phyloP scores from a whole-genome alignment of 2,329 filamentous ascomycete species.

The Dryadomyces quercus-mongolicae region DNA sequence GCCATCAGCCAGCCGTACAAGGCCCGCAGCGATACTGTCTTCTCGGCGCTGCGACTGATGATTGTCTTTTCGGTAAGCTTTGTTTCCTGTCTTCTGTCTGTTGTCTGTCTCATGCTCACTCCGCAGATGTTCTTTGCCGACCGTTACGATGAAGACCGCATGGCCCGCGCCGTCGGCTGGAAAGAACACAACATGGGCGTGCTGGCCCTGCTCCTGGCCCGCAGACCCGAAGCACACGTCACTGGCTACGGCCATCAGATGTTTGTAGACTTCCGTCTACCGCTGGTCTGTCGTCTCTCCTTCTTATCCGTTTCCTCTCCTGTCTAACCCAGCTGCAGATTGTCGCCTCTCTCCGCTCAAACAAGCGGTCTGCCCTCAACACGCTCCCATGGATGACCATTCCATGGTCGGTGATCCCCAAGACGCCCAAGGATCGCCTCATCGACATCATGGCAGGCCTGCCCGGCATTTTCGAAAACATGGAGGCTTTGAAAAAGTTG shows the following conservation, averaged over 20 bases:
- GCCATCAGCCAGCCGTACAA: slow-evolving; percentile 9
- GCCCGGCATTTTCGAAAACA: slow-evolving; percentile 11
- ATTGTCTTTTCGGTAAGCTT: slow-evolving; percentile 14
- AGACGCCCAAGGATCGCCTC: slow-evolving; percentile 11
- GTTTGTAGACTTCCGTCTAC: slow-evolving; percentile 13
- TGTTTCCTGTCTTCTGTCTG: no score
- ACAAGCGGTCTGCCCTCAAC: slow-evolving; percentile 10
- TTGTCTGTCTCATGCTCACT: not conserved
- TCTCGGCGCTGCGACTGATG: slow-evolving; percentile 13
- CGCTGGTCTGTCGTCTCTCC: slow-evolving; percentile 6
- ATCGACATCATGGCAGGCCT: slow-evolving; percentile 13
- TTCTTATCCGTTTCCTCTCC: not conserved
- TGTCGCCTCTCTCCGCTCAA: slow-evolving; percentile 6
- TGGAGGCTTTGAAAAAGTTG: slow-evolving; percentile 8
- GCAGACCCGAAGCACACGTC: slow-evolving; percentile 11
- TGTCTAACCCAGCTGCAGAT: slow-evolving; percentile 7
- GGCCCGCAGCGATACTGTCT: slow-evolving; percentile 11
- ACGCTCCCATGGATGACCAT: slow-evolving; percentile 12
- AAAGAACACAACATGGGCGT: slow-evolving; percentile 11
- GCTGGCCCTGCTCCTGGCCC: slow-evolving; percentile 9
- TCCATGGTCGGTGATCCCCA: slow-evolving; percentile 11
- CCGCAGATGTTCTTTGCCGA: slow-evolving; percentile 13
- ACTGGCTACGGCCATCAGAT: slow-evolving; percentile 11
- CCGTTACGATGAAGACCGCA: slow-evolving; percentile 10
- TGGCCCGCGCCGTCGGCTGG: slow-evolving; percentile 11